These are phyloP conservation scores for Metschnikowia arizonensis DNA, from an alignment of 805 yeast species.

Conservation along the genomic window DNA sequence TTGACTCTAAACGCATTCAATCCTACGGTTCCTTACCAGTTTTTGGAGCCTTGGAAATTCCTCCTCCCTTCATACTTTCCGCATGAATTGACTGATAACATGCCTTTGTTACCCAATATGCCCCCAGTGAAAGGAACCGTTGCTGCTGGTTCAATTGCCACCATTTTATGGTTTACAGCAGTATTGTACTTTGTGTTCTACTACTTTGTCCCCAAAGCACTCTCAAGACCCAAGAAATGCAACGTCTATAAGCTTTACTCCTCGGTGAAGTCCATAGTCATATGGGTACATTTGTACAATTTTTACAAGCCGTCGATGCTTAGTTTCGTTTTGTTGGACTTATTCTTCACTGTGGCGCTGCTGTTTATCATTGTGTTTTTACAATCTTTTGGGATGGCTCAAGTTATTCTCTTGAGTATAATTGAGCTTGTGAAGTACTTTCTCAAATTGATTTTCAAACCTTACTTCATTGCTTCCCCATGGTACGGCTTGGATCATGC, in stretches of 20 bases:
- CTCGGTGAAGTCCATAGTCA: conserved; percentile 42
- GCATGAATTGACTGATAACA: neutral
- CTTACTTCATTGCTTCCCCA: conserved; percentile 25
- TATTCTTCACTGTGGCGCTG: conserved; percentile 24
- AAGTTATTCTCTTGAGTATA: conserved; percentile 36
- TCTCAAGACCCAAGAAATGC: conserved; percentile 16
- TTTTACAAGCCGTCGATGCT: conserved; percentile 41
- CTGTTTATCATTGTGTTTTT: conserved; percentile 43
- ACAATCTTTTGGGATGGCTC: conserved; percentile 43
- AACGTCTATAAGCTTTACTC: conserved; percentile 39
- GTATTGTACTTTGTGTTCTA: conserved; percentile 12
- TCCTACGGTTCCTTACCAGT: conserved; percentile 25
- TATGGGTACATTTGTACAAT: conserved; percentile 46
- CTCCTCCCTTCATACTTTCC: conserved; percentile 3
- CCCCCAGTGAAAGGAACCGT: neutral
- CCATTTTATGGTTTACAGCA: conserved; percentile 16
- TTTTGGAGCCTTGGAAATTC: conserved; percentile 14
- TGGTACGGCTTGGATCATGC: conserved; percentile 32
- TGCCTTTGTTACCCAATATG: neutral
- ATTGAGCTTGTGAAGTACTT: conserved; percentile 30
- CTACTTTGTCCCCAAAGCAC: conserved; percentile 16
- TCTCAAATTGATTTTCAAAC: conserved; percentile 22
- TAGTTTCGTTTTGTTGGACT: conserved; percentile 37
- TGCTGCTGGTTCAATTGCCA: conserved; percentile 25
- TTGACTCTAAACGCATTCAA: conserved; percentile 25